phyloP scores from a whole-genome alignment of 2,329 filamentous ascomycete genomes.

The Apiospora hydei region DNA sequence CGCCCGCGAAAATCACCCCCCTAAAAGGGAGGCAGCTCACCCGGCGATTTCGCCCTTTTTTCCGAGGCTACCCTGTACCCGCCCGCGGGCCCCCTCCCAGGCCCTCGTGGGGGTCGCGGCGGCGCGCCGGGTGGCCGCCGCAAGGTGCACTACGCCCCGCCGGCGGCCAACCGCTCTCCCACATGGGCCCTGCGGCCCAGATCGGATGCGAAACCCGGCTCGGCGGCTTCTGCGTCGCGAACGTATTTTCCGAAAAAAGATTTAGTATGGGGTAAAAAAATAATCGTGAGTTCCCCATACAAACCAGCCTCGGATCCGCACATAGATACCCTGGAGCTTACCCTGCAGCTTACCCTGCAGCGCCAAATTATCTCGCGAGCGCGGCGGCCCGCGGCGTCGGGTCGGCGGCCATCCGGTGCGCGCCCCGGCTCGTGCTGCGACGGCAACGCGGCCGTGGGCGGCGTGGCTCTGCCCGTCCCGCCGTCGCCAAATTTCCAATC shows the following conservation, averaged over 20 bases:
- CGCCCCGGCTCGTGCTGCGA: no score
- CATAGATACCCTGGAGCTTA: neutral
- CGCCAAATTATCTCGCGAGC: no score
- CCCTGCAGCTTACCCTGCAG: neutral
- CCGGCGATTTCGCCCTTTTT: neutral
- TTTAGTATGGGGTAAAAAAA: conserved; percentile 9
- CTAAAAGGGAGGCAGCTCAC: neutral
- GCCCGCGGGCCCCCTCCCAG: neutral
- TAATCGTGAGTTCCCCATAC: neutral
- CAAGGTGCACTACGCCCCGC: neutral
- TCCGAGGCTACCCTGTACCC: neutral
- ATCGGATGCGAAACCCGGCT: neutral
- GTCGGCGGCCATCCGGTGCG: neutral
- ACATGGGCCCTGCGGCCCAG: neutral
- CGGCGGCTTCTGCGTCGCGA: neutral
- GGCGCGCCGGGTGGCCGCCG: neutral
- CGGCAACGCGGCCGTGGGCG: no score
- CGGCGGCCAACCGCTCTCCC: no score
- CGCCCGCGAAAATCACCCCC: neutral
- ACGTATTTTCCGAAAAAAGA: conserved; percentile 1
- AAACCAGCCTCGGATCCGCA: neutral
- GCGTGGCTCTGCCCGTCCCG: no score
- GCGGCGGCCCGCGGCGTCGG: no score
- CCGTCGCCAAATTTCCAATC: no score
- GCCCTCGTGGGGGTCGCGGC: neutral